Base-by-base conservation (phyloP, 768 basidiomycete genomes). In the Russula emetica region DNA sequence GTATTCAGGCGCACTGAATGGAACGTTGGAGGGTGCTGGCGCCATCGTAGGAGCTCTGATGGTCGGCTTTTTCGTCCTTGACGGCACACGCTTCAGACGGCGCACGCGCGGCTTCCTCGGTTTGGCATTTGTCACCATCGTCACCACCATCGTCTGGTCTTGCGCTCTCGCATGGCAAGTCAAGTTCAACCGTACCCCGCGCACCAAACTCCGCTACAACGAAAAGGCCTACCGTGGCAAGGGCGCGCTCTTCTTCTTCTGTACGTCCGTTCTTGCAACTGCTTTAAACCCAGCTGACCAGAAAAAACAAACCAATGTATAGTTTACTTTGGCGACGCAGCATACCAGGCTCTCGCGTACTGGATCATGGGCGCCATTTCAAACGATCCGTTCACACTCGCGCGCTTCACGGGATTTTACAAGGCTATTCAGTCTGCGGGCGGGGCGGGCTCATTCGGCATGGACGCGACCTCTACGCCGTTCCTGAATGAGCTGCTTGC, bases 341-440 rank as follows among this genome's bases (percentile, higher is more conserved):
- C 69, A 58, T 77, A 74, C 68, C 76, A 76, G 66, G 75, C 74
- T 20, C 70, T 76, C 66, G 74, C 71, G 42, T 76, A 76, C 67
- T 77, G 75, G 76, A 72, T 75, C 70, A 77, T 78, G 76, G 70
- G 73, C 36, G 74, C 77, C 30, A 70, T 79, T 61, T 72, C 78
- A n/a, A 79, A 79, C 72, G 78, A 79, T 71, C 77, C 78, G 7
- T 79, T 78, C 72, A 73, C 66, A 44, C 75, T 80, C 51, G 79
- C 79, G 57, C 74, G 79, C 24, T 78, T 72, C 67, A 76, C 78
- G 3, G 79, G 79, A 1, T 72, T 77, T 60, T 80, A 78, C 75
- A 79, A 79, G 72, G 77, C 76, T 14, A 42, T 74, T 36, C 73
- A 75, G 67, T 72, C 71, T 38, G 72, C 72, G 2, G 78, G 78